Base-by-base conservation (phyloP, 2,329 filamentous ascomycete species). In the Neofusicoccum umdonicola region DNA sequence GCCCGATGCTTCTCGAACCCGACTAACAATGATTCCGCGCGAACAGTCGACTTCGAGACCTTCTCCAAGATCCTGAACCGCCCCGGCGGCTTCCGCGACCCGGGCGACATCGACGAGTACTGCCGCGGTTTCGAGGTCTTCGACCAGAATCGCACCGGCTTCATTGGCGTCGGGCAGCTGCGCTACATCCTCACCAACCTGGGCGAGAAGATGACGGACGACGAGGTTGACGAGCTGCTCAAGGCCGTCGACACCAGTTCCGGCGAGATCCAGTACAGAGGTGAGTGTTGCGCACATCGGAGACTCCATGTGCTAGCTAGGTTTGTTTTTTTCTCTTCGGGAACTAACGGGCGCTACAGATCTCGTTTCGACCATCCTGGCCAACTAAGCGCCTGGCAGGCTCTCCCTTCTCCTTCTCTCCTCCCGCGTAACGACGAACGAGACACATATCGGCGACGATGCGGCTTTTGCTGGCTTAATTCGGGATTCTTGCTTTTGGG, bases 71-170 rank as follows among this genome's bases (percentile, higher is more conserved):
- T 98, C 72, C 91, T 99, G 69, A 98, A 98, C 87, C 91, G 95
- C 69, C 95, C 95, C 41, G 93, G 93, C 77, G 95, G 95, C 73
- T 99, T 99, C 90, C 93, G 95, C 78, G 95, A 98, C 74, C 93
- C 95, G 2, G 95, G 95, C 77, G 93, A 97, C 82, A 94, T 95
- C 45, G 94, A 98, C 76, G 94, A 98, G 79, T 99, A 99, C 82
- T 97, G 94, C 81, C 91, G 94, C 68, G 95, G 95, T 64, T 99
- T 99, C 84, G 95, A 99, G 80, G 95, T 99, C 62, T 99, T 99
- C 74, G 95, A 99, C 82, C 99, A 99, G 82, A 95, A 99, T 78
- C 90, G 97, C 88, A 97, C 93, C 66, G 95, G 95, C 61, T 97
- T 93, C 80, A 98, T 99, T 77, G 95, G 94, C 64, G 94, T 98